phyloP scores from a whole-genome alignment of 1,284 basidiomycete species.

The Pholiota adiposa region DNA sequence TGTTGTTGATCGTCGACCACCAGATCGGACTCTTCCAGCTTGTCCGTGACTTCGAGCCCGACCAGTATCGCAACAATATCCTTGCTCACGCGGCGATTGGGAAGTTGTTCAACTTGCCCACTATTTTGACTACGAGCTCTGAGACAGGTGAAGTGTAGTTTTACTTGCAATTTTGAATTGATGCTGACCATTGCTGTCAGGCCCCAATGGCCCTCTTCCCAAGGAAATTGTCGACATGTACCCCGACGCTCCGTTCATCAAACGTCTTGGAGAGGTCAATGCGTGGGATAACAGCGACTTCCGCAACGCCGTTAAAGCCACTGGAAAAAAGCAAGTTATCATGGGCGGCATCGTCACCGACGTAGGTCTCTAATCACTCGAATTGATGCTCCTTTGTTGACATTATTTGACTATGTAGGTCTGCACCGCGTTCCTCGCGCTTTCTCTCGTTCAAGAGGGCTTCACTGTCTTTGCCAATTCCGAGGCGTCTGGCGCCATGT shows the following conservation, averaged over 20 bases:
- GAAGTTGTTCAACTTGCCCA: constrained; percentile 47
- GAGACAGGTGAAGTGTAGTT: constrained; percentile 37
- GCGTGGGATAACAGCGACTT: constrained; percentile 56
- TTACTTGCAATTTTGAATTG: neutral
- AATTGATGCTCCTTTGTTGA: too few species aligned
- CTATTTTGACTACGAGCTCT: constrained; percentile 48
- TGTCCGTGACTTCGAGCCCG: constrained; percentile 41
- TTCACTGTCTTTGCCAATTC: constrained; percentile 50
- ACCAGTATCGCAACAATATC: constrained; percentile 46
- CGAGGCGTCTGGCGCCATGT: constrained; percentile 47
- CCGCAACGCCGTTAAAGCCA: constrained; percentile 46
- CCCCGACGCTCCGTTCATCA: constrained; percentile 46
- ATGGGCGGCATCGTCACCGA: constrained; percentile 52
- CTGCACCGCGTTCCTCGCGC: constrained; percentile 49
- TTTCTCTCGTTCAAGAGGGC: constrained; percentile 46
- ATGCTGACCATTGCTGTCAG: constrained; percentile 26
- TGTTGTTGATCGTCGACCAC: constrained; percentile 50
- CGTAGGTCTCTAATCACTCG: constrained; percentile 33
- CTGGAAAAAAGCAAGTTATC: constrained; percentile 52
- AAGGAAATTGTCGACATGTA: constrained; percentile 49
- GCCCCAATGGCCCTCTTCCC: constrained; percentile 50
- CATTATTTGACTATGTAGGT: constrained; percentile 32
- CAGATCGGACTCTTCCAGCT: constrained; percentile 52
- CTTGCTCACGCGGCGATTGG: constrained; percentile 49
- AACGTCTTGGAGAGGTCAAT: constrained; percentile 50